A percentile compares a stretch with the other conserved stretches of the same genome.
Conservation (phyloP, 768 basidiomycete genomes). For the Mycena pura region DNA sequence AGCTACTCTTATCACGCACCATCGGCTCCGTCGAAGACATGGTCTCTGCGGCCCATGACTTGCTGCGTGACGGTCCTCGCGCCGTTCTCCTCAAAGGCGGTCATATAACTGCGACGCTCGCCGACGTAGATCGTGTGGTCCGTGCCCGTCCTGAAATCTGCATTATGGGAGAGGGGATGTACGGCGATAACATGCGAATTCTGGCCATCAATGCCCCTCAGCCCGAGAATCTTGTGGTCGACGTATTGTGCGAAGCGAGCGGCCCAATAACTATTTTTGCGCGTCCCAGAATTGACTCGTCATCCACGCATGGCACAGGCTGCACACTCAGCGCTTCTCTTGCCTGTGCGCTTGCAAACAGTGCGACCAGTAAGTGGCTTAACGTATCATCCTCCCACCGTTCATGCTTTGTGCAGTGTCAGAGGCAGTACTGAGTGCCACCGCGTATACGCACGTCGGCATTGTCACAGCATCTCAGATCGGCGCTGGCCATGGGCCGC, state of each 20-base stretch:
- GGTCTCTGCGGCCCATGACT: constrained; percentile 57
- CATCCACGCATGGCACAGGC: constrained; percentile 89
- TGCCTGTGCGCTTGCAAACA: constrained; percentile 67
- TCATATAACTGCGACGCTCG: constrained; percentile 58
- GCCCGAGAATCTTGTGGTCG: constrained; percentile 57
- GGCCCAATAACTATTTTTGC: constrained; percentile 57
- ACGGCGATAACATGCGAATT: constrained; percentile 69
- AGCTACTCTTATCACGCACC: constrained; percentile 60
- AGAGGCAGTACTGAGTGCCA: constrained; percentile 66
- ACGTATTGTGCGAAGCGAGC: constrained; percentile 58
- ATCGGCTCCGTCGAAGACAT: constrained; percentile 64
- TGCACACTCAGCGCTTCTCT: constrained; percentile 91
- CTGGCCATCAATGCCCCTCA: constrained; percentile 37
- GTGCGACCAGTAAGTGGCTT: constrained; percentile 46
- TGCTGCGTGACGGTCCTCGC: constrained; percentile 54
- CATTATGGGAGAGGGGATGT: constrained; percentile 52
- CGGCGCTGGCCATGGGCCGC: constrained; percentile 81
- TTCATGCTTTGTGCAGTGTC: constrained; percentile 44
- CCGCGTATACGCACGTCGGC: constrained; percentile 74
- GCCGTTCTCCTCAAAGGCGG: constrained; percentile 88
- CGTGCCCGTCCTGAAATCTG: constrained; percentile 38
- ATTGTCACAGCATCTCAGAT: constrained; percentile 73
- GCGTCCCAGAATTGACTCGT: constrained; percentile 67
- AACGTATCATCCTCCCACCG: not conserved
- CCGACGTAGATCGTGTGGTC: constrained; percentile 49